phyloP scores from a whole-genome alignment of 1,284 basidiomycete genomes.

The Trametes hirsuta region DNA sequence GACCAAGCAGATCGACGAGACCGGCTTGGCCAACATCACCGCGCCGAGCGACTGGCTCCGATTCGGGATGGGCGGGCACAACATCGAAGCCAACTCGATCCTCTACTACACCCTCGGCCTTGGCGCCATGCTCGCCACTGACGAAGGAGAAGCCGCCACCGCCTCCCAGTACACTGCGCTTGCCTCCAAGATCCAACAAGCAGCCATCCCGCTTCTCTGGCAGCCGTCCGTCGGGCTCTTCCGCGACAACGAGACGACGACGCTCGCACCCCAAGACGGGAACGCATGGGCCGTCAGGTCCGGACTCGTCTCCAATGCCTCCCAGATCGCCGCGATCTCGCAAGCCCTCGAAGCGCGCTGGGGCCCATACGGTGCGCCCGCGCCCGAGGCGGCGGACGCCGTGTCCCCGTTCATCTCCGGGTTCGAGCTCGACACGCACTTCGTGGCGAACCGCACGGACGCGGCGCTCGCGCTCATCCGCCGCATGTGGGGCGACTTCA shows the following conservation, averaged over 20 bases:
- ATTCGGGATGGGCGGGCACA: slow-evolving; percentile 25
- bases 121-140: slow-evolving; percentile 12
- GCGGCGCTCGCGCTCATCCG: slow-evolving; percentile 22
- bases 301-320: slow-evolving; percentile 15
- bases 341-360: slow-evolving; percentile 18
- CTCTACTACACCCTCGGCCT: slow-evolving; percentile 23
- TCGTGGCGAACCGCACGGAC: slow-evolving; percentile 19
- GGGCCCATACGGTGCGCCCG: slow-evolving; percentile 22
- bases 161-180: slow-evolving; percentile 11
- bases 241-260: slow-evolving; percentile 26
- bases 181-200: slow-evolving; percentile 14
- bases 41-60: slow-evolving; percentile 21
- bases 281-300: slow-evolving; percentile 26
- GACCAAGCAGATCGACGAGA: slow-evolving; percentile 16
- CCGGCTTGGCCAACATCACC: slow-evolving; percentile 21
- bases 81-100: slow-evolving; percentile 26
- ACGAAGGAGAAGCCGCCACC: slow-evolving; percentile 9
- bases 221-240: slow-evolving; percentile 22
- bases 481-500: slow-evolving; percentile 25
- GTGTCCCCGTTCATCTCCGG: slow-evolving; percentile 22
- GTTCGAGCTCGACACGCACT: slow-evolving; percentile 25
- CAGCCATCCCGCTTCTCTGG: slow-evolving; percentile 22
- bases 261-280: slow-evolving; percentile 25
- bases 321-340: slow-evolving; percentile 15
- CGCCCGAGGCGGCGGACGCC: slow-evolving; percentile 23